Evolutionary conservation across 169 alveolate genomes (phyloP).

Genomic region (Theileria parva): DNA sequence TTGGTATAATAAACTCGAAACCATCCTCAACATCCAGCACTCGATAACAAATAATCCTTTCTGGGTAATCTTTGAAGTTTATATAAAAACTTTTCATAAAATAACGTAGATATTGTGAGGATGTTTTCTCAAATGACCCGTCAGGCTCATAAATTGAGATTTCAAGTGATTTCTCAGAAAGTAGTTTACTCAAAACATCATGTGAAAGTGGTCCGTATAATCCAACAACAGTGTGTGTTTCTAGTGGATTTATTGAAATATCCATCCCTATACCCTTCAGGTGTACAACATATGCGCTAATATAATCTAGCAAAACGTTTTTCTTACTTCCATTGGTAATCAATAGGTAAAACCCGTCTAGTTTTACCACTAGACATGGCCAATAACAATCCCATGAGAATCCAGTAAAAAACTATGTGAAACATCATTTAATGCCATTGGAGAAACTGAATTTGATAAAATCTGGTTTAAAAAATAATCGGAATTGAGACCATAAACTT

Average conservation of each 20-base stretch:
- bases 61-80: constrained; percentile 3
- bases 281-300: constrained; percentile 66
- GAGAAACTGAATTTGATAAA: constrained; percentile 55
- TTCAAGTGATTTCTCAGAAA: not conserved
- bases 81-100: constrained; percentile 36
- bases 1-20: constrained; percentile 65
- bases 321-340: constrained; percentile 70
- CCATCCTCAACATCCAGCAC: constrained; percentile 80
- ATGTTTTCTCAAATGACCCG: not conserved
- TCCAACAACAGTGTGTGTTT: constrained; percentile 44
- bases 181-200: constrained; percentile 38
- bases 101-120: constrained; percentile 8
- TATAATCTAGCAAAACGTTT: constrained; percentile 65
- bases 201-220: constrained; percentile 68
- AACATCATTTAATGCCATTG: constrained; percentile 45
- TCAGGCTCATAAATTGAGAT: not conserved
- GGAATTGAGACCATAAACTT: constrained; percentile 60
- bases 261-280: constrained; percentile 68
- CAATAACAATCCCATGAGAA: constrained; percentile 67
- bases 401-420: constrained; percentile 66
- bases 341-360: constrained; percentile 51
- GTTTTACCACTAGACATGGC: constrained; percentile 63
- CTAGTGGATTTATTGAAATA: constrained; percentile 49
- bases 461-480: constrained; percentile 65
- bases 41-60: constrained; percentile 49